phyloP scores from a whole-genome alignment of 139 green algal genomes.

The Astrephomene gubernaculifera region DNA sequence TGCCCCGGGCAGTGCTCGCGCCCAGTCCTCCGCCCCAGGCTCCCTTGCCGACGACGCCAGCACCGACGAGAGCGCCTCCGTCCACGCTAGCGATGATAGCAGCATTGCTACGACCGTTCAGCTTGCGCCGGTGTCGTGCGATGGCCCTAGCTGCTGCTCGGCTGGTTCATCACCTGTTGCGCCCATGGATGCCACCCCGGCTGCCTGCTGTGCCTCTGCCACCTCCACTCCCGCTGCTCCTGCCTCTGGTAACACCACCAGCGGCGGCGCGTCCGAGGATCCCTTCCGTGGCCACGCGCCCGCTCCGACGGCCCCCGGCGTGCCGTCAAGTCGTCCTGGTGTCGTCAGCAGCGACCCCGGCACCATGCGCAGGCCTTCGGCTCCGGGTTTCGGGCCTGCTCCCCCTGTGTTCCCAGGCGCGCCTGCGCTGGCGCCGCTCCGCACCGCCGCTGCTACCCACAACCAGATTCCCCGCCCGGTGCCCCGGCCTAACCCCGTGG shows the following conservation, averaged over 20 bases:
- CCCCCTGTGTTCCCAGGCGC: slow-evolving; percentile 1
- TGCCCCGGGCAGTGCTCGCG: background rate
- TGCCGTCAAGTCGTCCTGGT: background rate
- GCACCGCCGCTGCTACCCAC: background rate
- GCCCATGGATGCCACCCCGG: too few species aligned
- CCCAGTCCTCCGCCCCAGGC: background rate
- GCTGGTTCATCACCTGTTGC: background rate
- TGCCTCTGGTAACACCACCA: too few species aligned
- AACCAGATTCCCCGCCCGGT: background rate
- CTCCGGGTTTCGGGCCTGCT: background rate
- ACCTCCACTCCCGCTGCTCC: too few species aligned
- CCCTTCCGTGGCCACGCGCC: background rate
- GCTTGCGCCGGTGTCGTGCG: background rate
- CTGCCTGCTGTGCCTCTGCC: too few species aligned
- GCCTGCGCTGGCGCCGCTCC: slow-evolving; percentile 5
- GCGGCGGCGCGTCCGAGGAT: background rate
- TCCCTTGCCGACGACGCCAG: slow-evolving; percentile 18
- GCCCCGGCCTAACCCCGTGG: background rate
- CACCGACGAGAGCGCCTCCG: slow-evolving; percentile 23
- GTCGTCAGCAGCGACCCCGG: slow-evolving; percentile 28
- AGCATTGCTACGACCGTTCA: background rate
- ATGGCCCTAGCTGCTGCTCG: background rate
- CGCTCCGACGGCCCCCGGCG: background rate
- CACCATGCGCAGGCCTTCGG: background rate
- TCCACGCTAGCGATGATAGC: slow-evolving; percentile 40